Evolutionary conservation across 2,329 filamentous ascomycete genomes (phyloP).

Genomic region (Chaetomiaceae sp.): DNA sequence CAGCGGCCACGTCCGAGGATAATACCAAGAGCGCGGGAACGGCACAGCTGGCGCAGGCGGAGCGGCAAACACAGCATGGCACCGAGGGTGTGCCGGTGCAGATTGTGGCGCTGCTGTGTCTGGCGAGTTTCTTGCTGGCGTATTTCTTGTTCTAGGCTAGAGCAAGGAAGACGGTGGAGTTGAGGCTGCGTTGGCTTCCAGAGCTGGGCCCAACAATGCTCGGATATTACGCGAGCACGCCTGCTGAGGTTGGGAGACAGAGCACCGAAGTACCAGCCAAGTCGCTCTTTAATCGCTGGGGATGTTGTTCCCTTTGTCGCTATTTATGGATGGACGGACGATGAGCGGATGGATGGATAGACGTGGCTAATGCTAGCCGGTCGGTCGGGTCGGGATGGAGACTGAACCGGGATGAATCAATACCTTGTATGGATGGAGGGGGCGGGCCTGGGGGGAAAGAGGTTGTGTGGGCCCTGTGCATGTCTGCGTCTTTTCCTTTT

Average conservation of each 20-base stretch:
- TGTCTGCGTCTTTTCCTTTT: neutral
- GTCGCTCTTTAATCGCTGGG: neutral
- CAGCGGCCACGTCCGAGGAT: conserved; percentile 25
- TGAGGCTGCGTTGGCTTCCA: neutral
- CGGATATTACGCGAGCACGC: neutral
- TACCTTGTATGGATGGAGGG: conserved; percentile 6
- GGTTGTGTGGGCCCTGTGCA: neutral
- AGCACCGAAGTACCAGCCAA: too few species aligned
- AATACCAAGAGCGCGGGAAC: conserved; percentile 41
- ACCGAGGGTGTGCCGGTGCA: conserved; percentile 82
- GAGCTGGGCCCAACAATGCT: neutral
- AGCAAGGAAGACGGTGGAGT: neutral
- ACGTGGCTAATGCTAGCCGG: neutral
- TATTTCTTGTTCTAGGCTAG: conserved; percentile 83
- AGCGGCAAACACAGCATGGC: conserved; percentile 41
- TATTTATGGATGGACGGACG: neutral
- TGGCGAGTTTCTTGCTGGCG: conserved; percentile 87
- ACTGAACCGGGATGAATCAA: neutral
- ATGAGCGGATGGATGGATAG: neutral
- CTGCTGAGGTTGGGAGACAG: too few species aligned
- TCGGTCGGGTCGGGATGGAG: neutral
- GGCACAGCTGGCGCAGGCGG: conserved; percentile 49
- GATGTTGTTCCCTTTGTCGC: neutral
- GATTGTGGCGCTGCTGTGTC: conserved; percentile 75
- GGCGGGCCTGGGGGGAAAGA: too few species aligned